These are phyloP conservation scores for Coemansia sp. DNA, from an alignment of 192 early-diverging fungal genomes.

Conservation along the genomic window DNA sequence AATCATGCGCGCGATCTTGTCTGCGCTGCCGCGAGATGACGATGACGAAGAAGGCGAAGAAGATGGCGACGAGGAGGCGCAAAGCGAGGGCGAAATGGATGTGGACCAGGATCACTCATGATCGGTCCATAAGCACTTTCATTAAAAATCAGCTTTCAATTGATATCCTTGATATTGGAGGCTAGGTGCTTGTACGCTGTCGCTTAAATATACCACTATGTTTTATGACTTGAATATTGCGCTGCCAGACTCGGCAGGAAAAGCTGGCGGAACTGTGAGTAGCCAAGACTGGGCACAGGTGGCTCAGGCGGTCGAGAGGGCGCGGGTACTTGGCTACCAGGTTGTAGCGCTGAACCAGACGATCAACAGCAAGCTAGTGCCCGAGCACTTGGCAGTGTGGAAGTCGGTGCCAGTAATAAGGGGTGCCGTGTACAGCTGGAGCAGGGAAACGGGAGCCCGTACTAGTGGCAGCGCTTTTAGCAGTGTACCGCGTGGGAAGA, in stretches of 20 bases:
- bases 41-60: constrained; percentile 15
- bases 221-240: constrained; percentile 54
- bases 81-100: constrained; percentile 9
- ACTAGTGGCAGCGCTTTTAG: neutral
- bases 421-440: constrained; percentile 30
- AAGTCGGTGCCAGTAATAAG: constrained; percentile 16
- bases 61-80: constrained; percentile 2
- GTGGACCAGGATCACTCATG: constrained; percentile 8
- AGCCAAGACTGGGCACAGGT: constrained; percentile 40
- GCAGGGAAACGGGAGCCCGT: constrained; percentile 22
- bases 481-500: constrained; percentile 15
- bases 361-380: constrained; percentile 23
- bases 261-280: constrained; percentile 20
- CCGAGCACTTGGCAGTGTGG: constrained; percentile 42
- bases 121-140: constrained; percentile 3
- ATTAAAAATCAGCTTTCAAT: neutral
- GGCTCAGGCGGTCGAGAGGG: constrained; percentile 35
- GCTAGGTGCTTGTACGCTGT: too few species aligned
- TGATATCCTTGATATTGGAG: neutral
- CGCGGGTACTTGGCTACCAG: constrained; percentile 37
- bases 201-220: constrained; percentile 10
- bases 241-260: constrained; percentile 41
- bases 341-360: constrained; percentile 48
- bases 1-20: constrained; percentile 52
- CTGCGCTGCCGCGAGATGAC: constrained; percentile 46